A percentile compares a stretch with the other conserved stretches of the same genome.
Evolutionary conservation across 495 filamentous ascomycete genomes (phyloP).

Genomic region (Jackrogersella minutella): DNA sequence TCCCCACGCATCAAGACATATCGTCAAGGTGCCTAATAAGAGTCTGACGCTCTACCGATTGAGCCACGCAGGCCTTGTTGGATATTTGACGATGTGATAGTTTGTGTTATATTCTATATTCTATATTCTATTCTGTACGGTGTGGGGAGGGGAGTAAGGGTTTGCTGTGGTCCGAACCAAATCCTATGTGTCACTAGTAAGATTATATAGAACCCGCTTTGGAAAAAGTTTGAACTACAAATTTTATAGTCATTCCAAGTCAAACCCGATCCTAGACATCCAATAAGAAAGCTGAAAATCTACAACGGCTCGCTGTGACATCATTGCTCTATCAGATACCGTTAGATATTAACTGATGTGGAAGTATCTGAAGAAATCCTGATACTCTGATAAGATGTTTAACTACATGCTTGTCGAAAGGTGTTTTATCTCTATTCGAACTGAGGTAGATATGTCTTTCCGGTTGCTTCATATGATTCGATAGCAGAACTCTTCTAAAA

Average conservation of each 20-base stretch:
- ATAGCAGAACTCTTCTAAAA: no score
- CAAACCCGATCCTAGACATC: no score
- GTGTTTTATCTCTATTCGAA: no score
- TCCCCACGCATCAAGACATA: background rate
- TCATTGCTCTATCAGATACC: no score
- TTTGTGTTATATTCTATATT: background rate
- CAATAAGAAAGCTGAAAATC: no score
- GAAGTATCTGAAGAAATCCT: background rate
- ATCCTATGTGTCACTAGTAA: slow-evolving; percentile 6
- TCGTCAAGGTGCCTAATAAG: background rate
- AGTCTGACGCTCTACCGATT: slow-evolving; percentile 34
- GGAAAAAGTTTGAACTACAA: background rate
- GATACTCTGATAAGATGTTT: no score
- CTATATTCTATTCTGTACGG: background rate
- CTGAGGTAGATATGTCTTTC: no score
- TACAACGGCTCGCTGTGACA: no score
- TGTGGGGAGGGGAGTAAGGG: background rate
- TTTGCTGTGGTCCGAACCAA: background rate
- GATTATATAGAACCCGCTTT: background rate
- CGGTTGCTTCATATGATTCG: no score
- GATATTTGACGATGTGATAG: background rate
- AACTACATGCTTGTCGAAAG: no score
- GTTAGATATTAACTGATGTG: background rate
- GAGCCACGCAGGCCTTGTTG: slow-evolving; percentile 18
- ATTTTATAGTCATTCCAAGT: background rate